Evolutionary conservation across 176 grass and related monocot genomes (phyloP), one percentile per base, ranked within the genome.

Genomic region (Pharus latifolius): DNA sequence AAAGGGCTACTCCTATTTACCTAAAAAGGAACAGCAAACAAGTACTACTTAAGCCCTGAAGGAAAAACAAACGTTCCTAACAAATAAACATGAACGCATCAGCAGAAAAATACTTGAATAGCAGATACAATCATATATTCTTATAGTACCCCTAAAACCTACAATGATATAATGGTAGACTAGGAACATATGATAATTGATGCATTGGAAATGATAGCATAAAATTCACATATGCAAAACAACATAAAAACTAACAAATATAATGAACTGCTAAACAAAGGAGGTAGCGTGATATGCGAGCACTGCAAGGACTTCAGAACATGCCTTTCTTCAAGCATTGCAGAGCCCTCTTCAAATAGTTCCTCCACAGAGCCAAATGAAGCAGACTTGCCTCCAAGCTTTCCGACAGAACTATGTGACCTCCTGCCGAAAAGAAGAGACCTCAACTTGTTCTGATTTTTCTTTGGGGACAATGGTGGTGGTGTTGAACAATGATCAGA

Each of bases 311-410:
- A 72, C 54, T 18, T 31, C 17, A 78, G 63, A 49, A 52, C 63
- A 56, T 78, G 76, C 94, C 94, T 98, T 90, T 92, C 84, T 85
- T 98, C 94, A 70, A 98, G 77, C 78, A 87, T 80, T 72, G 94
- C 94, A 72, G 94, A 98, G 8, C 94, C 89, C 41, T 93, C 89
- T 84, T 98, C 94, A 64, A 98, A 92, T 67, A 98, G 60, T 88
- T 92, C 89, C 76, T 98, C 94, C 6, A 98, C 81, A 56, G 84
- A 76, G 5, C 78, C 71, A 77, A 92, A 74, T 56, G 84, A 86
- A 67, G 79, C 68, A 75, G 78, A 74, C 63, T 65, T 84, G 67
- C 66, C 69, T 42, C 63, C 69, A 63, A 64, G 77, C 78, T 92
- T 92, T 61, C 89, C 81, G 24, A 76, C 56, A 56, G 66, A 83